Conservation (phyloP, 108 stramenopile species). For the Fragilaria radians region DNA sequence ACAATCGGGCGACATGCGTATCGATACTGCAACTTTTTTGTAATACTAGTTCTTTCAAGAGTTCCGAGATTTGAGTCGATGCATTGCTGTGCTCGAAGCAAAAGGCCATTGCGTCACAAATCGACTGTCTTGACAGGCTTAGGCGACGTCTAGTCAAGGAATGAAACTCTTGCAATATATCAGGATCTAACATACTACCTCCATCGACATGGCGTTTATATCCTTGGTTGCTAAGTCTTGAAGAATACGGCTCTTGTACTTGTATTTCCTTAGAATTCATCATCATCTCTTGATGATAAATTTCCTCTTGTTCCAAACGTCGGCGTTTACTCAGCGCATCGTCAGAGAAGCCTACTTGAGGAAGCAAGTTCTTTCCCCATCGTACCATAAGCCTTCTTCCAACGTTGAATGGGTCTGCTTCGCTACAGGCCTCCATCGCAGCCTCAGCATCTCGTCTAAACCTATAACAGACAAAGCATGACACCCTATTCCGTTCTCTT, state of each 20-base stretch:
- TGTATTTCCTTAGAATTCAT: neutral
- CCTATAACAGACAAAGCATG: constrained; percentile 89
- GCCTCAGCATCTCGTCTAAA: constrained; percentile 78
- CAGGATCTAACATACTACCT: constrained; percentile 32
- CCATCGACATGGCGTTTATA: constrained; percentile 16
- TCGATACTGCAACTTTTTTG: constrained; percentile 48
- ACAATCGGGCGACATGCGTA: constrained; percentile 65
- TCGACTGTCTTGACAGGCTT: constrained; percentile 46
- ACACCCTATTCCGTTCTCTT: constrained; percentile 67
- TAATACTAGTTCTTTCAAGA: constrained; percentile 52
- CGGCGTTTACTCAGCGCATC: no score
- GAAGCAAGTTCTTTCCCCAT: constrained; percentile 57
- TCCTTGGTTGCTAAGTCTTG: neutral
- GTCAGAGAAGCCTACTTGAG: neutral
- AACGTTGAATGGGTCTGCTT: constrained; percentile 62
- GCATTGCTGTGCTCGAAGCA: constrained; percentile 72
- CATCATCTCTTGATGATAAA: neutral
- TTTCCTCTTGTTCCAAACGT: no score
- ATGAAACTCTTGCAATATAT: constrained; percentile 47
- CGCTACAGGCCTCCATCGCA: constrained; percentile 78
- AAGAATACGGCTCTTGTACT: neutral
- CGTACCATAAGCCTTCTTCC: constrained; percentile 59
- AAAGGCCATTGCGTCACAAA: constrained; percentile 83
- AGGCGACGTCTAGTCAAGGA: constrained; percentile 44
- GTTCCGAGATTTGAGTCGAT: constrained; percentile 49